phyloP scores from a whole-genome alignment of 2,329 filamentous ascomycete genomes.

The Purpureocillium lavendulum region DNA sequence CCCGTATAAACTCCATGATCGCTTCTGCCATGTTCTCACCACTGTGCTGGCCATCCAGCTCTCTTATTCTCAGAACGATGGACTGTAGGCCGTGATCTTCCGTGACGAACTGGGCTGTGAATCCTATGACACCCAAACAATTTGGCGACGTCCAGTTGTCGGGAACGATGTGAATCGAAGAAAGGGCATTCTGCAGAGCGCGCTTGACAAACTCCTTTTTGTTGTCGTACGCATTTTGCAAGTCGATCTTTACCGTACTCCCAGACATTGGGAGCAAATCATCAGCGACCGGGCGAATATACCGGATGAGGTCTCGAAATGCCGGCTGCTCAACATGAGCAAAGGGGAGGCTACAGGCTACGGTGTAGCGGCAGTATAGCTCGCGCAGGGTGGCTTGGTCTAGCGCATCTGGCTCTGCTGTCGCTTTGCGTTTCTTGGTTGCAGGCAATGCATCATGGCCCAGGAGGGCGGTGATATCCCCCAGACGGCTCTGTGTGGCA shows the following conservation, averaged over 20 bases:
- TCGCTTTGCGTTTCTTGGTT: slow-evolving; percentile 1
- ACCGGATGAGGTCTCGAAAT: background rate
- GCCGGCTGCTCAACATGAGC: background rate
- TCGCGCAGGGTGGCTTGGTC: background rate
- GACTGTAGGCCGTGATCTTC: slow-evolving; percentile 4
- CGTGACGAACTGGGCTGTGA: slow-evolving; percentile 4
- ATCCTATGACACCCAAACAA: slow-evolving; percentile 4
- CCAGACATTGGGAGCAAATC: slow-evolving; percentile 1
- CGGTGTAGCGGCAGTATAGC: slow-evolving; percentile 2
- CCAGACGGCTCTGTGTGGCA: background rate
- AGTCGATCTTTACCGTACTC: background rate
- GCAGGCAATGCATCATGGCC: background rate
- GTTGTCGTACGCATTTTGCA: slow-evolving; percentile 1
- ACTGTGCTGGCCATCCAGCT: slow-evolving; percentile 6
- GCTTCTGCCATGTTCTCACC: slow-evolving; percentile 4
- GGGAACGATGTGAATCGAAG: slow-evolving; percentile 1
- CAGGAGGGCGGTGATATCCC: background rate
- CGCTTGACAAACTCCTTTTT: slow-evolving; percentile 2
- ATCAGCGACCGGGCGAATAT: slow-evolving; percentile 1
- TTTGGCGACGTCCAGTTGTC: slow-evolving; percentile 1
- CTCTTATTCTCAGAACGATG: slow-evolving; percentile 3
- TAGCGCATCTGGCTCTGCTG: background rate
- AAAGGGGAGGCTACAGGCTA: slow-evolving; percentile 1
- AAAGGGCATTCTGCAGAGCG: slow-evolving; percentile 3
- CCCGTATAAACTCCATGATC: slow-evolving; percentile 2